Percentiles rank a stretch among this genome's conserved stretches.
phyloP scores from a whole-genome alignment of 2,329 filamentous ascomycete genomes.

The Exophiala lecanii-corni region DNA sequence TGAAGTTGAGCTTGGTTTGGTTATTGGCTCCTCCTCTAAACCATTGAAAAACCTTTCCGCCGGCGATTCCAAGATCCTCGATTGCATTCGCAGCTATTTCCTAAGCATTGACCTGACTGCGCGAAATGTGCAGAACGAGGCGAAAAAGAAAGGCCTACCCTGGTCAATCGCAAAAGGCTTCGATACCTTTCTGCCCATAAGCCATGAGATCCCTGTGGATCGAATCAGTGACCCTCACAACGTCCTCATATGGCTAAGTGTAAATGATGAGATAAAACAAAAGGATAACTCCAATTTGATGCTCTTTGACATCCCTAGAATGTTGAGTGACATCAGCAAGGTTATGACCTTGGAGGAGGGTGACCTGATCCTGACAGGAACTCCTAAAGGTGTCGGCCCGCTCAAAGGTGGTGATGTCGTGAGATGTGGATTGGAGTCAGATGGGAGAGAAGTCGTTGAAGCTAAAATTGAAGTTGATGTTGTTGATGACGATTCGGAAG shows the following conservation, averaged over 20 bases:
- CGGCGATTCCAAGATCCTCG: slow-evolving; percentile 56
- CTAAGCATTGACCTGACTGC: slow-evolving; percentile 96
- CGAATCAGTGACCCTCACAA: slow-evolving; percentile 82
- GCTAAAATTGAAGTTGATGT: slow-evolving; percentile 79
- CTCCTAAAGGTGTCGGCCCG: slow-evolving; percentile 88
- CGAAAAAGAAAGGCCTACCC: slow-evolving; percentile 92
- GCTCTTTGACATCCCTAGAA: slow-evolving; percentile 83
- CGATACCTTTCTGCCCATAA: slow-evolving; percentile 92
- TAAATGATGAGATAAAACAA: slow-evolving; percentile 76
- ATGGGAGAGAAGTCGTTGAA: slow-evolving; percentile 78
- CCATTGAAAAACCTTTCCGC: slow-evolving; percentile 69
- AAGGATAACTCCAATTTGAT: slow-evolving; percentile 87
- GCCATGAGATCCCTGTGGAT: slow-evolving; percentile 71
- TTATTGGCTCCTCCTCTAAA: slow-evolving; percentile 65
- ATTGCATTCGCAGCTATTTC: slow-evolving; percentile 79
- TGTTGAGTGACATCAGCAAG: slow-evolving; percentile 84
- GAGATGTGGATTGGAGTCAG: slow-evolving; percentile 73
- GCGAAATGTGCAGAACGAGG: slow-evolving; percentile 90
- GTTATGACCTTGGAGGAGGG: slow-evolving; percentile 92
- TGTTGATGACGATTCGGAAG: slow-evolving; percentile 61
- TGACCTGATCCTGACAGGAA: slow-evolving; percentile 93
- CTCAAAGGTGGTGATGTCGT: slow-evolving; percentile 84
- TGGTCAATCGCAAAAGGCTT: slow-evolving; percentile 98
- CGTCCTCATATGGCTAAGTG: slow-evolving; percentile 76
- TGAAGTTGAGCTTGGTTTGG: slow-evolving; percentile 87